Base-by-base conservation (phyloP, 2,329 filamentous ascomycete genomes). In the Trichoderma endophyticum region DNA sequence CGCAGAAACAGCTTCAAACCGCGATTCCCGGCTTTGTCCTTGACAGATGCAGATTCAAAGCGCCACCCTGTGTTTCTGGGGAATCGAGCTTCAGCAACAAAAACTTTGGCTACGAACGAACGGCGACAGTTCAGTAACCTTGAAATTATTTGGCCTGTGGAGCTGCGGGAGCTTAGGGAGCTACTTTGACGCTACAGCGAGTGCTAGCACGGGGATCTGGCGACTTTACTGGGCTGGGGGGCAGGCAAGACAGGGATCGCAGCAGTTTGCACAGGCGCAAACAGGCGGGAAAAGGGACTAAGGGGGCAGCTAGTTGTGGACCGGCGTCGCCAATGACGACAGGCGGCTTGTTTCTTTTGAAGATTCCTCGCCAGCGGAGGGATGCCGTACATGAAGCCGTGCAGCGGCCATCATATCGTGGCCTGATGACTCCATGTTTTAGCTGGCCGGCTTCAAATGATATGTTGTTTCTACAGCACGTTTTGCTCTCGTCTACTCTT, bases 251-350 rank as follows among this genome's bases (percentile, higher is more conserved):
- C 66, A 70, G 66, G 66, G 66, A 70, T 70, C 32, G 6, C 54
- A 61, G 66, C 56, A 48, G 57, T 39, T 64, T 36, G 54, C 36
- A 43, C 34, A 69, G 28, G 59, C 66, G 59, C 14, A 51, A 69
- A 69, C 66, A 69, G 56, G 66, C 66, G 57, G 28, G 36, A 51
- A 62, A 26, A 43, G 66, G 66, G 30, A 36, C 57, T 28, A 61
- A 70, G 59, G 66, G 66, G 66, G 66, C 57, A 62, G 57, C 57
- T 62, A 70, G 56, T 69, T 69, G 66, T 70, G 54, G 66, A 26
- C 21, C 51, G 64, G 51, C 51, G 21, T 43, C 66, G 56, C 66
- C 66, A 70, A 70, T 70, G 66, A 70, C 66, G 66, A 70, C 66
- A 70, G 24, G 34, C 26, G 21, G 32, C 18, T 65, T 69, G 24